Evolutionary conservation across 306 rosid species (phyloP), one percentile per base, ranked within the genome.

Genomic region (Prunus mume): DNA sequence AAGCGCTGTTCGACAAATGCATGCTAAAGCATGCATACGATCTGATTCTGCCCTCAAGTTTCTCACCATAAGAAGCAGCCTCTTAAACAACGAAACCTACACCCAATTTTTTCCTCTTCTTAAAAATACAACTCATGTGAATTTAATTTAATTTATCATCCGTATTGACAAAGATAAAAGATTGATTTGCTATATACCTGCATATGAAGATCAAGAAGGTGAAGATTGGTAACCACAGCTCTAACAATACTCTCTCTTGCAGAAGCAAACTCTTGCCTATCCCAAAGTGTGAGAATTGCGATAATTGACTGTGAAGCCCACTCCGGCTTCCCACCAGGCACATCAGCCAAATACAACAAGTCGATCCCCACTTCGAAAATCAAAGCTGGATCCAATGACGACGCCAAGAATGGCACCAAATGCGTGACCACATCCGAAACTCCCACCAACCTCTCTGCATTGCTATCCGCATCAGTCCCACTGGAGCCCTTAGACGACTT

Each of bases 21-120:
- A 96, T 8, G 99, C 99, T 68, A 96, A 82, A 32, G 99, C 99
- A 73, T 96, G 87, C 99, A 96, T 96, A 28, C 99, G 98, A 76
- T 96, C 99, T 2, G 99, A 96, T 82, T 96, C 98, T 72, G 98
- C 99, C 82, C 99, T 92, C 86, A 95, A 86, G 86, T 95, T 92
- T 79, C 89, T 92, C 85, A 95, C 99, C 99, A 95, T 92, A 74
- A 87, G 77, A 80, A 95, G 99, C 73, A 95, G 83, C 87, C 96
- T 96, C 92, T 89, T 96, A 87, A 92, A 96, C 81, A 96, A 80
- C 19, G 98, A 92, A 64, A 96, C 96, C 99, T 96, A 80, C 68
- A 79, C 49, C 83, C 4, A 20, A 6, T 18, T 28, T 22, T 27
- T 63, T 65, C 8, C 3, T 65, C 32, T 41, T 4, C 27, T 65